phyloP scores from a whole-genome alignment of 2,329 filamentous ascomycete species.

The Aspergillus felis region DNA sequence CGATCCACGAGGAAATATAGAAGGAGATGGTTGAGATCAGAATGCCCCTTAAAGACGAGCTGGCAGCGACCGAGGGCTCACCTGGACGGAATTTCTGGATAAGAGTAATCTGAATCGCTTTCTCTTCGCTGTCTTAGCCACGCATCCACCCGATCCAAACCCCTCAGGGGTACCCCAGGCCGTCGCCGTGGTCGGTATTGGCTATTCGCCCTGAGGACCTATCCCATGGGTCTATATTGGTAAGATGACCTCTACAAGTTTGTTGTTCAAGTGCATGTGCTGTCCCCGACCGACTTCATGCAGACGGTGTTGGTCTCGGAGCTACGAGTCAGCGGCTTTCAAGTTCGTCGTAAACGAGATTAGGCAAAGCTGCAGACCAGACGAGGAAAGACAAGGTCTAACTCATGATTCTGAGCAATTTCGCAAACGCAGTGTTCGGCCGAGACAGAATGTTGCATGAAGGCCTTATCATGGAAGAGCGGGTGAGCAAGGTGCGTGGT shows the following conservation, averaged over 20 bases:
- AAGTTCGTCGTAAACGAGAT: constrained; percentile 42
- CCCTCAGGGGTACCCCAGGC: constrained; percentile 26
- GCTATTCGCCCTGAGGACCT: constrained; percentile 25
- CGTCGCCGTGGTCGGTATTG: constrained; percentile 35
- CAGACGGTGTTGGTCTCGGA: constrained; percentile 38
- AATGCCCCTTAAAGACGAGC: constrained; percentile 41
- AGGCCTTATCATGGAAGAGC: background rate
- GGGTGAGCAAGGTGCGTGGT: too few relatives aligned
- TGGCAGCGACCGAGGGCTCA: constrained; percentile 37
- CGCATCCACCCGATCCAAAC: constrained; percentile 28
- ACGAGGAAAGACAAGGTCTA: constrained; percentile 7
- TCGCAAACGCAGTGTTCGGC: background rate
- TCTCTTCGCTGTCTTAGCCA: constrained; percentile 29
- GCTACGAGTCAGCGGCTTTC: constrained; percentile 40
- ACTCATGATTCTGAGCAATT: background rate
- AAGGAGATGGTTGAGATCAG: constrained; percentile 39
- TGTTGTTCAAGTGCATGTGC: background rate
- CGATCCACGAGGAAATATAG: constrained; percentile 23
- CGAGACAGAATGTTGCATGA: background rate
- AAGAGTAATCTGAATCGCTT: constrained; percentile 38
- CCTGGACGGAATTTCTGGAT: constrained; percentile 38
- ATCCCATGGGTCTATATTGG: constrained; percentile 32
- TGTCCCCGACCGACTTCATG: constrained; percentile 25
- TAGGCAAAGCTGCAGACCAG: background rate
- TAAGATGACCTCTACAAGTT: constrained; percentile 8